A percentile compares a stretch with the other conserved stretches of the same genome.
phyloP scores from a whole-genome alignment of 768 basidiomycete genomes.

The Lyophyllum decastes region DNA sequence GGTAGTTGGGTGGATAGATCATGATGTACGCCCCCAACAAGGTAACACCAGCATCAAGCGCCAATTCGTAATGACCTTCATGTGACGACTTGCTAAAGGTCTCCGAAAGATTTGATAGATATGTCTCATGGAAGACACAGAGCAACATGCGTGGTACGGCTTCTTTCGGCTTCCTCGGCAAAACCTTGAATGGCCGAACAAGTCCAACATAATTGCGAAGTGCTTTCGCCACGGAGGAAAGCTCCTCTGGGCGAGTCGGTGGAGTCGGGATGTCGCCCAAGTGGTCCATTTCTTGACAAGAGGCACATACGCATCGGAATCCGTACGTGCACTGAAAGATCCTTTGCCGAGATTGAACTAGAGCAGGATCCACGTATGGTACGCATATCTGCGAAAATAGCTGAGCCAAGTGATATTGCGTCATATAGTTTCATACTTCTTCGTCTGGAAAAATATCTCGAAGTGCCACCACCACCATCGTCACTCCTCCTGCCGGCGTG shows the following conservation, averaged over 20 bases:
- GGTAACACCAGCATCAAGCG: conserved; percentile 54
- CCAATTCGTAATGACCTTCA: conserved; percentile 54
- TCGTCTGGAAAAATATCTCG: conserved; percentile 56
- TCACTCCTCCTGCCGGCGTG: conserved; percentile 32
- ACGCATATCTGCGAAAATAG: conserved; percentile 56
- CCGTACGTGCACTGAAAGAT: conserved; percentile 66
- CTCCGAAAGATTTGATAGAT: conserved; percentile 58
- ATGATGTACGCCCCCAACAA: conserved; percentile 67
- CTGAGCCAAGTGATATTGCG: background rate
- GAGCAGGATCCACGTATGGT: conserved; percentile 79
- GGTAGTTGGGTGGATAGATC: conserved; percentile 77
- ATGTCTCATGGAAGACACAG: conserved; percentile 55
- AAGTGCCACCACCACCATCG: conserved; percentile 69
- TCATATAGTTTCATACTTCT: conserved; percentile 50
- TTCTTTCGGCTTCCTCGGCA: conserved; percentile 32
- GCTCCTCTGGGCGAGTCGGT: conserved; percentile 33
- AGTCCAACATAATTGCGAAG: conserved; percentile 43
- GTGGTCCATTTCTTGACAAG: conserved; percentile 49
- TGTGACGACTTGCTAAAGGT: conserved; percentile 72
- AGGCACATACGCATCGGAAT: conserved; percentile 62
- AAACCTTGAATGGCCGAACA: conserved; percentile 19
- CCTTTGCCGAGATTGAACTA: conserved; percentile 58
- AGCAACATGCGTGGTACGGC: conserved; percentile 41
- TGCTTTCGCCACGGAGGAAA: conserved; percentile 27
- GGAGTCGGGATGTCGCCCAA: conserved; percentile 40